These are phyloP conservation scores for Fusarium sterilihyphosum DNA, from an alignment of 2,329 filamentous ascomycete genomes.

Conservation along the genomic window DNA sequence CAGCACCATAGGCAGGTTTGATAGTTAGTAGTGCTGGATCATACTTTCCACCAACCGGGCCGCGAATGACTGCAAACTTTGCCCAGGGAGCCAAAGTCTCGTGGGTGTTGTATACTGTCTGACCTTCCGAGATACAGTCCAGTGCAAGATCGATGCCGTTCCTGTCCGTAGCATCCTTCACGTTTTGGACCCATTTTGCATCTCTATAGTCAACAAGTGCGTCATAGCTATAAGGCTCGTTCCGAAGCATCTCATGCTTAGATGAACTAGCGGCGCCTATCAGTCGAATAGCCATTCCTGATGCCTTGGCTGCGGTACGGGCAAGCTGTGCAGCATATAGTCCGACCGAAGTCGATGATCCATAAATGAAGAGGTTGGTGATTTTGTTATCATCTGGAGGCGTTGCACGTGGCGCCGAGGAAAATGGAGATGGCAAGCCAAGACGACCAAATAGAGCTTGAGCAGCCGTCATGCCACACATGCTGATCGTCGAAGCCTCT, in stretches of 20 bases:
- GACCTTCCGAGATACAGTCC: constrained; percentile 53
- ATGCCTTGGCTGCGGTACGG: neutral
- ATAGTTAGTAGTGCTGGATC: constrained; percentile 36
- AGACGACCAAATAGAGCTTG: constrained; percentile 53
- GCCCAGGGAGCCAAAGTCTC: constrained; percentile 42
- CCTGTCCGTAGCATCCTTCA: constrained; percentile 37
- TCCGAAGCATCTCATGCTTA: constrained; percentile 41
- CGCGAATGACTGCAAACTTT: constrained; percentile 41
- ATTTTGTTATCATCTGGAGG: neutral
- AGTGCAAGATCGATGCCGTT: constrained; percentile 49
- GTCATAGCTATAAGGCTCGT: constrained; percentile 51
- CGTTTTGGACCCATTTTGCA: constrained; percentile 45
- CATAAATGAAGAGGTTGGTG: constrained; percentile 45
- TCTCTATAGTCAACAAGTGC: constrained; percentile 52
- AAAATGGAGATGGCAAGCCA: constrained; percentile 33
- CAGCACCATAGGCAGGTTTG: constrained; percentile 53
- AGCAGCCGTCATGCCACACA: constrained; percentile 56
- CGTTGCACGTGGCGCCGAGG: rapidly evolving
- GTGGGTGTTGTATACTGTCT: constrained; percentile 46
- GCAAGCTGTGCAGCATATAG: constrained; percentile 48
- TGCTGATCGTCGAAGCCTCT: constrained; percentile 51
- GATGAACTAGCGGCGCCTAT: constrained; percentile 45
- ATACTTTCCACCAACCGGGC: constrained; percentile 37
- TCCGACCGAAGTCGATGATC: constrained; percentile 48
- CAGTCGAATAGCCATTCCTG: constrained; percentile 30